A percentile compares a stretch with the other conserved stretches of the same genome.
phyloP scores from a whole-genome alignment of 176 grass and related monocot species.

The Avena atlantica region DNA sequence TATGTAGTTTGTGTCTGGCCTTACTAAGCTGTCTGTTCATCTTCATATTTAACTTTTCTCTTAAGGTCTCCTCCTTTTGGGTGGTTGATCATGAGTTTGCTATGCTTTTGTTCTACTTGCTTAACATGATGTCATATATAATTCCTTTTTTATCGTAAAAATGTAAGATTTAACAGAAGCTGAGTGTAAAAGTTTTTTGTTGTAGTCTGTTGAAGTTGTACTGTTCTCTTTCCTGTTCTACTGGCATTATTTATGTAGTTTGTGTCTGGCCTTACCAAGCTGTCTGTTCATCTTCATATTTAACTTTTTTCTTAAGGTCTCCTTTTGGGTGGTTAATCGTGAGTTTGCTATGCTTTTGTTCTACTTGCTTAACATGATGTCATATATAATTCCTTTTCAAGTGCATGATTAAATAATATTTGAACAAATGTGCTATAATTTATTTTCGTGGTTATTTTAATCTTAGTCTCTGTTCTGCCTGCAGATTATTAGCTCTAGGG shows the following conservation, averaged over 20 bases:
- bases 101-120: conserved; percentile 25
- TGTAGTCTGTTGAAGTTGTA: conserved; percentile 4
- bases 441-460: conserved; percentile 22
- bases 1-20: conserved; percentile 35
- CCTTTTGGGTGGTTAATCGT: conserved; percentile 25
- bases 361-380: conserved; percentile 24
- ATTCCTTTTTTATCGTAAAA: conserved; percentile 32
- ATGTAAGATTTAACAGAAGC: conserved; percentile 8
- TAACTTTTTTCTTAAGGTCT: conserved; percentile 7
- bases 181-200: conserved; percentile 31
- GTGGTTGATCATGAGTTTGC: conserved; percentile 33
- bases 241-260: conserved; percentile 26
- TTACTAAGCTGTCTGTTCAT: conserved; percentile 33
- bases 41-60: conserved; percentile 14
- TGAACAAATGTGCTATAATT: conserved; percentile 9
- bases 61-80: conserved; percentile 6
- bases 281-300: conserved; percentile 16
- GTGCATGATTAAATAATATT: conserved; percentile 17
- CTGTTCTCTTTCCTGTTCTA: conserved; percentile 28
- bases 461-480: conserved; percentile 35
- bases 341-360: conserved; percentile 19
- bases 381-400: conserved; percentile 15
- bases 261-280: conserved; percentile 37
- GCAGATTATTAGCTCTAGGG: conserved; percentile 92
- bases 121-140: conserved; percentile 1